phyloP scores from a whole-genome alignment of 202 grass and related monocot species.

The Sporobolus alterniflorus region DNA sequence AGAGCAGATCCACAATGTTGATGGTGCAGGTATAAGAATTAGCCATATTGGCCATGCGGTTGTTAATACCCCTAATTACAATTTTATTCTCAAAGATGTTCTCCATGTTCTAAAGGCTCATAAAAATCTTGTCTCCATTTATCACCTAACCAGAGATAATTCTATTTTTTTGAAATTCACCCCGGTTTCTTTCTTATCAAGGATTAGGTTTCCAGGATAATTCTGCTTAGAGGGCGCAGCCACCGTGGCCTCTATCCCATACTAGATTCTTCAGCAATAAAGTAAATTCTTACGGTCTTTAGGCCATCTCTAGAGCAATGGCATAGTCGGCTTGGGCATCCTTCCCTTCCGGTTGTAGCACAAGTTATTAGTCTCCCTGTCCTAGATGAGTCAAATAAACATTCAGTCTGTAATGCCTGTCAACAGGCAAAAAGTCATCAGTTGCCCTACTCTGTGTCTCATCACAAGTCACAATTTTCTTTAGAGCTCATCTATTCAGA shows the following conservation, averaged over 20 bases:
- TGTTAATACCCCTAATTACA: not conserved
- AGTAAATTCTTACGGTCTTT: not conserved
- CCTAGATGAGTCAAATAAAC: not conserved
- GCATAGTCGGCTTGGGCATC: not conserved
- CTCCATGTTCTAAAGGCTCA: not conserved
- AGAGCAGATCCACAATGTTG: not conserved
- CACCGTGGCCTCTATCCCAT: not conserved
- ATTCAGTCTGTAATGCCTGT: not conserved
- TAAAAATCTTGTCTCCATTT: not conserved
- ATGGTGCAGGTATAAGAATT: not conserved
- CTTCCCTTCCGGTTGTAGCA: not conserved
- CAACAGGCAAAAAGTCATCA: not conserved
- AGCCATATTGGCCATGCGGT: not conserved
- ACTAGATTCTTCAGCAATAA: not conserved
- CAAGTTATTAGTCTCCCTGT: not conserved
- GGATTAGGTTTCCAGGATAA: not conserved
- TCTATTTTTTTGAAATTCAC: not conserved
- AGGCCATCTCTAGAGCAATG: not conserved
- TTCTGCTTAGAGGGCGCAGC: not conserved
- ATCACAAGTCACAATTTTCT: not conserved
- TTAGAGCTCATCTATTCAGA: not conserved
- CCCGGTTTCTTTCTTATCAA: not conserved
- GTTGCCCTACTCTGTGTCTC: not conserved
- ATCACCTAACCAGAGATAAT: not conserved
- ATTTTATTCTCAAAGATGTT: not conserved